Evolutionary conservation across 352 stramenopile species (phyloP).

Genomic region (Phytophthora meadii): DNA sequence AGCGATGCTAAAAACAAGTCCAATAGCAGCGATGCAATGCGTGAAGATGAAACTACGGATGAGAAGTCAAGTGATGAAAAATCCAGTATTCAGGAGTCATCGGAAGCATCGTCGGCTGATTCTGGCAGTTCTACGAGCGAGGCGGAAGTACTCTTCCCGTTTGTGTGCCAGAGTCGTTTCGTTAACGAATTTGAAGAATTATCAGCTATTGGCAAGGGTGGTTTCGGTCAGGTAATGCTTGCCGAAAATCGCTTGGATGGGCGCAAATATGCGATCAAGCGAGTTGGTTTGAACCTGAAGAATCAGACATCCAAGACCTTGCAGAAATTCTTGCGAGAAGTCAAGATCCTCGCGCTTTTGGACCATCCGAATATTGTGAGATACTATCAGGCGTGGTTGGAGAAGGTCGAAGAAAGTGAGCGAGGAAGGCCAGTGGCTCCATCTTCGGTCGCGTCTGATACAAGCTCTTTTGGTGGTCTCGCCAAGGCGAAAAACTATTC

Average conservation of each 20-base stretch:
- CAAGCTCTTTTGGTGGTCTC: conserved; percentile 37
- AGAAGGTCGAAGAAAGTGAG: conserved; percentile 78
- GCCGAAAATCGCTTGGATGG: conserved; percentile 94
- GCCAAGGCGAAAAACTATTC: conserved; percentile 62
- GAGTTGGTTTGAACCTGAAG: conserved; percentile 81
- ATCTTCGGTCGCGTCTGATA: conserved; percentile 39
- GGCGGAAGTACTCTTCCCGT: conserved; percentile 80
- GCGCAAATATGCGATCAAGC: conserved; percentile 94
- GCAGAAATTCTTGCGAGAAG: conserved; percentile 93
- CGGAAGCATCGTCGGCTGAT: conserved; percentile 60
- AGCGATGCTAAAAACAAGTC: conserved; percentile 20
- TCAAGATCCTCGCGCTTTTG: conserved; percentile 92
- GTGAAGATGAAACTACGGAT: conserved; percentile 27
- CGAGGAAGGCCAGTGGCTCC: conserved; percentile 14
- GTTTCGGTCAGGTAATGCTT: conserved; percentile 95
- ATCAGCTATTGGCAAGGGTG: conserved; percentile 91
- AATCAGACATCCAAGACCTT: conserved; percentile 92
- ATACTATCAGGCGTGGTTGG: conserved; percentile 93
- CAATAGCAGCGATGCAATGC: conserved; percentile 18
- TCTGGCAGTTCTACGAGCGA: conserved; percentile 49
- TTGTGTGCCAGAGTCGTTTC: conserved; percentile 87
- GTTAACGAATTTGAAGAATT: conserved; percentile 87
- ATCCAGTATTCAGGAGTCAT: conserved; percentile 38
- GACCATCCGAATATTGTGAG: conserved; percentile 95
- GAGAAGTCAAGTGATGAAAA: conserved; percentile 41